Conservation (phyloP, 768 basidiomycete species). For the Lanmaoa pseudosensibilis region DNA sequence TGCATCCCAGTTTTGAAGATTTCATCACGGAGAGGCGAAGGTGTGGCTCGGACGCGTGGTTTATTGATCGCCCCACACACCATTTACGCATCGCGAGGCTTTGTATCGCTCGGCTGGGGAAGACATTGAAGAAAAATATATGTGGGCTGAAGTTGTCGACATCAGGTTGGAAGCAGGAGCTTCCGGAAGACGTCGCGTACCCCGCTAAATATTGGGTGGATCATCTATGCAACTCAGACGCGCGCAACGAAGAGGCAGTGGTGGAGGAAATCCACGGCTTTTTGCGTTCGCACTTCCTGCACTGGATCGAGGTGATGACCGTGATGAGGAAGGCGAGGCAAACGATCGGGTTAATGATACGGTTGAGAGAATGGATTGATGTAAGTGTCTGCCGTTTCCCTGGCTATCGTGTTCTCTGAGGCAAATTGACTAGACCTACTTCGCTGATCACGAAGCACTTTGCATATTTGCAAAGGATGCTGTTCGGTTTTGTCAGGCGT, state of each 20-base stretch:
- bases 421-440: slow-evolving; percentile 12
- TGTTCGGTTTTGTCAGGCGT: slow-evolving; percentile 34
- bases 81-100: slow-evolving; percentile 25
- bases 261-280: slow-evolving; percentile 20
- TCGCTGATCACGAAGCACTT: slow-evolving; percentile 16
- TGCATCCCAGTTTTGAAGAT: slow-evolving; percentile 37
- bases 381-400: slow-evolving; percentile 11
- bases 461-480: slow-evolving; percentile 24
- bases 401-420: not conserved
- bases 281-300: slow-evolving; percentile 28
- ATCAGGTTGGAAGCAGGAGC: slow-evolving; percentile 10
- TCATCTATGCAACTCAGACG: slow-evolving; percentile 24
- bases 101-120: slow-evolving; percentile 21
- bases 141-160: slow-evolving; percentile 22
- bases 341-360: slow-evolving; percentile 29
- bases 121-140: slow-evolving; percentile 28
- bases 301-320: slow-evolving; percentile 37
- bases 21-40: slow-evolving; percentile 34
- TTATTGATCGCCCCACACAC: slow-evolving; percentile 26
- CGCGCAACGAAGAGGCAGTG: slow-evolving; percentile 1
- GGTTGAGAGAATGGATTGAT: slow-evolving; percentile 27
- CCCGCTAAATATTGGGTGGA: slow-evolving; percentile 31
- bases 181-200: slow-evolving; percentile 30
- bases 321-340: slow-evolving; percentile 32
- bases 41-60: slow-evolving; percentile 30